These are phyloP conservation scores for Xylariales sp. DNA, from an alignment of 2,329 filamentous ascomycete genomes.

Conservation along the genomic window DNA sequence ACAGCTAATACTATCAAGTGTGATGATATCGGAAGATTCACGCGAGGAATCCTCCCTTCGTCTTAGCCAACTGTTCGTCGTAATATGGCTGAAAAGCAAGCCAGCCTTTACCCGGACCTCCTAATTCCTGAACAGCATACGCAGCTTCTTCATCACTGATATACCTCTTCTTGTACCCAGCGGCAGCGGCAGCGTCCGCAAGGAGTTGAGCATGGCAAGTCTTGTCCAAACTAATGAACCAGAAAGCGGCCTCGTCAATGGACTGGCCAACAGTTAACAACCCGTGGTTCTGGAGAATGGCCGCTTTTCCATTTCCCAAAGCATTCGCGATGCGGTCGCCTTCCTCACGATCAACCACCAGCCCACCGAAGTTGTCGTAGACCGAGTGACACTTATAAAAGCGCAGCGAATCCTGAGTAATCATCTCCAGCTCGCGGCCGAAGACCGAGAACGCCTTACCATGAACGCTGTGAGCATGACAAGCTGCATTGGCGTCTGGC, in stretches of 20 bases:
- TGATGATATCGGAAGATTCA: too few relatives aligned
- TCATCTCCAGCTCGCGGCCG: constrained; percentile 53
- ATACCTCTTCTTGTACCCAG: constrained; percentile 21
- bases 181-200: constrained; percentile 49
- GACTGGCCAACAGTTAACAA: constrained; percentile 57
- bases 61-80: constrained; percentile 11
- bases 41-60: constrained; percentile 5
- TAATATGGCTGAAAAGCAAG: constrained; percentile 18
- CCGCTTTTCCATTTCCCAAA: constrained; percentile 48
- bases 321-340: constrained; percentile 51
- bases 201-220: constrained; percentile 58
- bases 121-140: constrained; percentile 21
- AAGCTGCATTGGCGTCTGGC: constrained; percentile 55
- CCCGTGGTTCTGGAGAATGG: constrained; percentile 61
- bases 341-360: constrained; percentile 56
- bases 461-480: constrained; percentile 55
- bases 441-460: constrained; percentile 59
- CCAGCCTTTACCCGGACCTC: constrained; percentile 27
- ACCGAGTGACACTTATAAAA: constrained; percentile 56
- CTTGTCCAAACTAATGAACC: constrained; percentile 57
- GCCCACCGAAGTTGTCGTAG: constrained; percentile 55
- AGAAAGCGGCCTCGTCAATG: constrained; percentile 61
- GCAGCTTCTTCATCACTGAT: constrained; percentile 26
- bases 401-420: constrained; percentile 54
- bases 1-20: too few relatives aligned